phyloP scores from a whole-genome alignment of 768 basidiomycete species.

The Macrocybe gigantea region DNA sequence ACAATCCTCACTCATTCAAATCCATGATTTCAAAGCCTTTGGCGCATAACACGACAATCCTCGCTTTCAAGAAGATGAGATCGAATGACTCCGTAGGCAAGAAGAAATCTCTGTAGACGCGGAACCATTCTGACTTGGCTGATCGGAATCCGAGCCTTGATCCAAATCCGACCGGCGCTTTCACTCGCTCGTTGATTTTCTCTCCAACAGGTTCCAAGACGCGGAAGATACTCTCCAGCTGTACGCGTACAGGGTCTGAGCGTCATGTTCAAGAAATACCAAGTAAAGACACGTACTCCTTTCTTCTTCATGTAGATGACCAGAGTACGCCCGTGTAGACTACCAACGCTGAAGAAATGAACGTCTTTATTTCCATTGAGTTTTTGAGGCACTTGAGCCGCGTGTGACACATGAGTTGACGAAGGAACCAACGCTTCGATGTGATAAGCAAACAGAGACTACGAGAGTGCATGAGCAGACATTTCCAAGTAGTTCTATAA shows the following conservation, averaged over 20 bases:
- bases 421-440: slow-evolving; percentile 96
- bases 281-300: slow-evolving; percentile 37
- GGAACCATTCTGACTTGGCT: slow-evolving; percentile 90
- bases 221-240: slow-evolving; percentile 90
- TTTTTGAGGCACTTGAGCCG: slow-evolving; percentile 75
- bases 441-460: slow-evolving; percentile 90
- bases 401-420: slow-evolving; percentile 56
- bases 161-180: slow-evolving; percentile 63
- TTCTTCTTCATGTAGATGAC: slow-evolving; percentile 97
- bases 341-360: slow-evolving; percentile 93
- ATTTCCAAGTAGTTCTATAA: background rate
- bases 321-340: slow-evolving; percentile 78
- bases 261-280: background rate
- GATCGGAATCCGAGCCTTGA: slow-evolving; percentile 74
- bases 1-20: slow-evolving; percentile 67
- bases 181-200: slow-evolving; percentile 75
- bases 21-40: slow-evolving; percentile 99
- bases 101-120: slow-evolving; percentile 91
- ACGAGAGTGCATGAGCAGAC: slow-evolving; percentile 1
- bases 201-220: slow-evolving; percentile 96
- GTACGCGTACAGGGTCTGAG: background rate
- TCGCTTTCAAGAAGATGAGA: slow-evolving; percentile 88
- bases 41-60: slow-evolving; percentile 88
- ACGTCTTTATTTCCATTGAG: slow-evolving; percentile 89
- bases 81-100: slow-evolving; percentile 87